Percentiles rank a stretch among this genome's conserved stretches.
These are phyloP conservation scores for Starmerella cellae DNA, from an alignment of 805 yeast genomes.

Conservation along the genomic window DNA sequence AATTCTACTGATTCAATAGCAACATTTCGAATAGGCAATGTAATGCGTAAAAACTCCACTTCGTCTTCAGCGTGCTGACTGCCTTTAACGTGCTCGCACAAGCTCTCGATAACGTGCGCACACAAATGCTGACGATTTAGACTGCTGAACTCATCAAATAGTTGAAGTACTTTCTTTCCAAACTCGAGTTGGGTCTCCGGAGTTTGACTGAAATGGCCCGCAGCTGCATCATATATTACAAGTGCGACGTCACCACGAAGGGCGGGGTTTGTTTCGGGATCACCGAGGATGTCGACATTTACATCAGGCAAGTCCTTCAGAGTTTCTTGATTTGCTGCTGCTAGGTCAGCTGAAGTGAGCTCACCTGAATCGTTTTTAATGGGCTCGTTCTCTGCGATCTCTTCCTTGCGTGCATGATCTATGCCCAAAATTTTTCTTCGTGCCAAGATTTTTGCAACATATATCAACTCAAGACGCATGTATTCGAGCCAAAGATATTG, in stretches of 20 bases:
- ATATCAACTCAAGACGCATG: conserved; percentile 75
- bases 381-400: conserved; percentile 29
- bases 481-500: conserved; percentile 69
- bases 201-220: conserved; percentile 34
- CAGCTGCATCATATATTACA: conserved; percentile 55
- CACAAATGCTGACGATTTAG: conserved; percentile 57
- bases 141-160: conserved; percentile 58
- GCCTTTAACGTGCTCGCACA: conserved; percentile 21
- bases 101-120: conserved; percentile 46
- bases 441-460: conserved; percentile 67
- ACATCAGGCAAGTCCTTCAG: conserved; percentile 73
- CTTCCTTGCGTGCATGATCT: conserved; percentile 36
- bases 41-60: conserved; percentile 41
- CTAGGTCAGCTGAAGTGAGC: conserved; percentile 34
- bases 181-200: conserved; percentile 30
- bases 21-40: conserved; percentile 51
- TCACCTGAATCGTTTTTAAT: conserved; percentile 32
- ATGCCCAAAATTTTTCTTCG: conserved; percentile 74
- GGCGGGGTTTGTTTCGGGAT: conserved; percentile 72
- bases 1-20: conserved; percentile 33
- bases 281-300: conserved; percentile 72
- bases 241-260: conserved; percentile 59
- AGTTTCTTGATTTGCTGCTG: conserved; percentile 41
- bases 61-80: conserved; percentile 30
- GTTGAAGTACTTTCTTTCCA: conserved; percentile 35